phyloP scores from a whole-genome alignment of 495 filamentous ascomycete genomes.

The Daldinia decipiens region DNA sequence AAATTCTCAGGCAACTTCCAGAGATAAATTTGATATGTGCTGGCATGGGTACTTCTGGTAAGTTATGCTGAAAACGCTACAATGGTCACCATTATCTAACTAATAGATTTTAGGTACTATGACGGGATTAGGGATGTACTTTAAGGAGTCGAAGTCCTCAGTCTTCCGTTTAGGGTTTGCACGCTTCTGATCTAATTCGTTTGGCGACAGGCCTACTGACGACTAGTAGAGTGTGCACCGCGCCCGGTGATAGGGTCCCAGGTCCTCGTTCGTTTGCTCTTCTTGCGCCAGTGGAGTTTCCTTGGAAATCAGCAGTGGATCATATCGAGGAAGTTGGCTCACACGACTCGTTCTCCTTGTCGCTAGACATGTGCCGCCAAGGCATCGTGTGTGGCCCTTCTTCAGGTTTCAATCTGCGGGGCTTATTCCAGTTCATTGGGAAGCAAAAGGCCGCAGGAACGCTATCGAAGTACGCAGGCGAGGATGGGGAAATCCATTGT shows the following conservation, averaged over 20 bases:
- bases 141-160: conserved; percentile 64
- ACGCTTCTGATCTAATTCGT: background rate
- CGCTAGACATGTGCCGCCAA: conserved; percentile 64
- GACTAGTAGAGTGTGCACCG: conserved; percentile 61
- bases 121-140: conserved; percentile 64
- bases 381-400: conserved; percentile 70
- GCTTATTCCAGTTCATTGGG: conserved; percentile 62
- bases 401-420: conserved; percentile 67
- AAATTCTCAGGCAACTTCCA: conserved; percentile 66
- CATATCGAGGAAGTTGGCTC: conserved; percentile 65
- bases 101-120: conserved; percentile 55
- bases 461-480: conserved; percentile 56
- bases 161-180: conserved; percentile 57
- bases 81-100: background rate
- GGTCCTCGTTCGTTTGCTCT: conserved; percentile 65
- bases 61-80: background rate
- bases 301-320: conserved; percentile 66
- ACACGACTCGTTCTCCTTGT: conserved; percentile 62
- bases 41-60: conserved; percentile 65
- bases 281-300: conserved; percentile 64
- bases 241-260: conserved; percentile 65
- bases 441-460: conserved; percentile 59
- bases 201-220: conserved; percentile 7
- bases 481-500: conserved; percentile 60
- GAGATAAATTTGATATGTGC: conserved; percentile 68